Evolutionary conservation across 75 land plant species (phyloP), one percentile per base, ranked within the genome.

Genomic region (Selaginella tamariscina): DNA sequence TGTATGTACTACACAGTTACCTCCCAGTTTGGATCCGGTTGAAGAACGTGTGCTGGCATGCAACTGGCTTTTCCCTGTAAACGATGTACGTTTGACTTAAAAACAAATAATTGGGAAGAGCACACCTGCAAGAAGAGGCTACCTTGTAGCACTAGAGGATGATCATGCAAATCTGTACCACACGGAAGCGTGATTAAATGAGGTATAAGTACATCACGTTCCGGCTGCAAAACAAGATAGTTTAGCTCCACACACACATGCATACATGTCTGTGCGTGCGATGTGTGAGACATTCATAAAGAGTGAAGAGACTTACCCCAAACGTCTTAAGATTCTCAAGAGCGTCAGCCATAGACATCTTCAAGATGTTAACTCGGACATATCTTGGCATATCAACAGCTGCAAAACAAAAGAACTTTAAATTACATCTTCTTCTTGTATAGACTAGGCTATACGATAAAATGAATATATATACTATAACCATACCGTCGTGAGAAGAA

Each of bases 21-120:
- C 87, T 84, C 82, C 97, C 97, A 92, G 66, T 73, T 85, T 56
- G 87, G 82, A 49, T 81, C 57, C 26, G 97, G 97, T 22, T 29
- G 72, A 30, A 92, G 78, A 2, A 88, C 89, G 68, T 75, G 80
- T 66, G 94, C 89, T 11, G 84, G 80, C 89, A 92, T 86, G 31
- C 85, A 88, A 71, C 97, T 92, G 44, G 87, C 94, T 65, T 88
- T 92, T 1, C 97, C 94, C 97, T 92, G 70, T 30, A 9, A 67
- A 26, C 56, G 29, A 65, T 2, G n/a, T 2, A 65, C 8, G 32
- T 8, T 5, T 27, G 29, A 2, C 32, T 9, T 29, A 24, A 28
- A 28, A 13, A 29, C 21, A 5, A 65, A 65, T 2, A 31, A 65
- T 28, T 18, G 32, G 8, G 57, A 32, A 30, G 15, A 27, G 32